phyloP scores from a whole-genome alignment of 495 filamentous ascomycete species.

The Aspergillus taichungensis region DNA sequence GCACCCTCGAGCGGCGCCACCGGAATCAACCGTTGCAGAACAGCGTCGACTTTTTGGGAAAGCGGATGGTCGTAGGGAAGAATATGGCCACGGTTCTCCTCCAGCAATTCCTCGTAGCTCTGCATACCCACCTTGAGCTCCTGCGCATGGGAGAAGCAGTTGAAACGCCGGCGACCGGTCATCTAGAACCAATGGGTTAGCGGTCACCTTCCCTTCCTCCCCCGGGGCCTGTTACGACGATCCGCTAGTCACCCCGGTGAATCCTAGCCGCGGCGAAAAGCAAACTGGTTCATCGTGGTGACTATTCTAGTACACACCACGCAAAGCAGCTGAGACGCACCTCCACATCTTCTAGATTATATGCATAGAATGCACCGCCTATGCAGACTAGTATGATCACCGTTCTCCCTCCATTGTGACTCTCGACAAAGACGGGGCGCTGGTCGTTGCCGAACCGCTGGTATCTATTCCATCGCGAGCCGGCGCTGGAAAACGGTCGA shows the following conservation, averaged over 20 bases:
- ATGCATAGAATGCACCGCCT: conserved; percentile 51
- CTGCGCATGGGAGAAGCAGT: conserved; percentile 50
- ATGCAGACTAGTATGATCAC: conserved; percentile 23
- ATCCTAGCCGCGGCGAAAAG: conserved; percentile 8
- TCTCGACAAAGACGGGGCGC: conserved; percentile 9
- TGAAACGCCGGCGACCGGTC: conserved; percentile 74
- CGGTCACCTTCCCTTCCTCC: neutral
- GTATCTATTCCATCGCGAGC: conserved; percentile 14
- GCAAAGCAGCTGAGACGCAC: conserved; percentile 12
- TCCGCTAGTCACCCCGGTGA: neutral
- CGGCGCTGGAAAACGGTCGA: conserved; percentile 16
- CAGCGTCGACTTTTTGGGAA: conserved; percentile 49
- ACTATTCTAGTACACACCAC: neutral
- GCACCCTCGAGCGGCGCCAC: conserved; percentile 51
- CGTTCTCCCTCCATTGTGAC: conserved; percentile 19
- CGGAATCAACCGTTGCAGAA: conserved; percentile 66
- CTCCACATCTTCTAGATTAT: conserved; percentile 71
- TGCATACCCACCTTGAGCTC: conserved; percentile 47
- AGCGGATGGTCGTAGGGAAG: conserved; percentile 44
- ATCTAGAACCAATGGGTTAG: conserved; percentile 25
- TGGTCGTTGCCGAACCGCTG: conserved; percentile 20
- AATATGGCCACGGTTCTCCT: conserved; percentile 37
- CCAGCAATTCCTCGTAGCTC: conserved; percentile 43
- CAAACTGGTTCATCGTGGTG: too few species aligned
- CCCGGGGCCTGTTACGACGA: neutral